A percentile compares a stretch with the other conserved stretches of the same genome.
Conservation (phyloP, 2,329 filamentous ascomycete genomes). For the Aspergillus fumigatiaffinis region DNA sequence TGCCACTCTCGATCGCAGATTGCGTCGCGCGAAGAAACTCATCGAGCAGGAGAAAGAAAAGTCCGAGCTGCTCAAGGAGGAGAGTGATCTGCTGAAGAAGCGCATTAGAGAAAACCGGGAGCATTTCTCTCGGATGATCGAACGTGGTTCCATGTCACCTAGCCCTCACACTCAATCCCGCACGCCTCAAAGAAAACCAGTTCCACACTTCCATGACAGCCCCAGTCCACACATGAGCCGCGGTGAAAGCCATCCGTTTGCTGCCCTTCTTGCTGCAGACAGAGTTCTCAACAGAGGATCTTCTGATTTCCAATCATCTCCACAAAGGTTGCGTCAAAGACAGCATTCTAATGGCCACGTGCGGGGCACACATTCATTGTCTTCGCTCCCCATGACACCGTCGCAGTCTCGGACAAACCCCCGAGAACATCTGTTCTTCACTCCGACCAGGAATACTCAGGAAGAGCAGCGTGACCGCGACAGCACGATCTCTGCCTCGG, state of each 20-base stretch:
- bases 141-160: slow-evolving; percentile 64
- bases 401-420: slow-evolving; percentile 50
- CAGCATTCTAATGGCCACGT: slow-evolving; percentile 57
- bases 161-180: slow-evolving; percentile 54
- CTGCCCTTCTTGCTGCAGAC: slow-evolving; percentile 67
- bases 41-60: slow-evolving; percentile 76
- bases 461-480: slow-evolving; percentile 64
- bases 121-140: slow-evolving; percentile 74
- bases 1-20: slow-evolving; percentile 57
- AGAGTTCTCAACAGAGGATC: slow-evolving; percentile 76
- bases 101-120: slow-evolving; percentile 87
- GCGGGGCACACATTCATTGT: slow-evolving; percentile 76
- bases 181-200: slow-evolving; percentile 39
- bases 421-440: slow-evolving; percentile 53
- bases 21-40: slow-evolving; percentile 71
- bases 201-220: slow-evolving; percentile 39
- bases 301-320: slow-evolving; percentile 70
- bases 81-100: slow-evolving; percentile 71
- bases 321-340: slow-evolving; percentile 51
- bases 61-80: slow-evolving; percentile 65
- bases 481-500: slow-evolving; percentile 74
- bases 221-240: slow-evolving; percentile 40
- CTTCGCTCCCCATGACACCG: slow-evolving; percentile 77
- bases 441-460: slow-evolving; percentile 53
- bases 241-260: slow-evolving; percentile 63